Percentiles rank a stretch among this genome's conserved stretches.
phyloP scores from a whole-genome alignment of 225 moss, liverwort and hornwort genomes.

The Pleurozium schreberi region DNA sequence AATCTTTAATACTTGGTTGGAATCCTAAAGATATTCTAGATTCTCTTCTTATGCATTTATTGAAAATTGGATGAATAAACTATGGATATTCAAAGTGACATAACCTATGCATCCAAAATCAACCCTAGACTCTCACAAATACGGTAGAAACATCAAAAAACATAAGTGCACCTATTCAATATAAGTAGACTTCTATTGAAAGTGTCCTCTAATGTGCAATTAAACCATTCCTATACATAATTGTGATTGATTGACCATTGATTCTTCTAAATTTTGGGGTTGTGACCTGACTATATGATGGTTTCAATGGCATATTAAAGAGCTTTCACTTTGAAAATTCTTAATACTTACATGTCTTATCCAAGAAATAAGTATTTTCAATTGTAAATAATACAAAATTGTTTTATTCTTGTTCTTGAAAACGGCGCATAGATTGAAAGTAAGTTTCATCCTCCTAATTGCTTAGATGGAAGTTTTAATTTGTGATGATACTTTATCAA shows the following conservation, averaged over 20 bases:
- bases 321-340: background rate
- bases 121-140: background rate
- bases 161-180: no score
- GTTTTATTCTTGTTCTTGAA: no score
- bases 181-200: no score
- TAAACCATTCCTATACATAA: no score
- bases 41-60: background rate
- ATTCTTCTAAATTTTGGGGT: background rate
- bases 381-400: background rate
- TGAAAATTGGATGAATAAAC: background rate
- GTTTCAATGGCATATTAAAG: background rate
- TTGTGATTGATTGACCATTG: fast-evolving
- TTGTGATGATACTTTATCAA: no score
- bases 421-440: no score
- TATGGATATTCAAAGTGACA: background rate
- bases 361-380: no score
- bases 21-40: background rate
- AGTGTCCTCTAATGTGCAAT: no score
- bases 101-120: no score
- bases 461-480: no score
- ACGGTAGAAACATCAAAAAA: background rate
- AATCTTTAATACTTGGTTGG: background rate
- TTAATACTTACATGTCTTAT: background rate
- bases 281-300: background rate
- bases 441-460: no score